Percentiles rank a stretch among this genome's conserved stretches.
These are phyloP conservation scores for Barnettozyma sucrosica DNA, from an alignment of 805 yeast genomes.

Conservation along the genomic window DNA sequence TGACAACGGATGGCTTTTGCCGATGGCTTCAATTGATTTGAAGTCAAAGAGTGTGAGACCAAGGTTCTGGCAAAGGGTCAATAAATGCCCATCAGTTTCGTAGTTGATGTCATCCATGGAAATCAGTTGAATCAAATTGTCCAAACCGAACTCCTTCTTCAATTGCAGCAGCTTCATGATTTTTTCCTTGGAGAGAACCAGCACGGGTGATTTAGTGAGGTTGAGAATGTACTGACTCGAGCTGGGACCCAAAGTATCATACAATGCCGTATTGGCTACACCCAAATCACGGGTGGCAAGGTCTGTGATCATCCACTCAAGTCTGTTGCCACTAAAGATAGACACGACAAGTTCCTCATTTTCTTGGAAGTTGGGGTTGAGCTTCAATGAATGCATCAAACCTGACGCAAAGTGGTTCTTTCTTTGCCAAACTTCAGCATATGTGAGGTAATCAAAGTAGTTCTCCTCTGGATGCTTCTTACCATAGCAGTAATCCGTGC, in stretches of 20 bases:
- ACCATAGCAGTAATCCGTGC: constrained; percentile 20
- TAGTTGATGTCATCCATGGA: constrained; percentile 39
- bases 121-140: constrained; percentile 36
- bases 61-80: constrained; percentile 16
- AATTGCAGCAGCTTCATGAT: constrained; percentile 36
- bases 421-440: constrained; percentile 33
- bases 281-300: constrained; percentile 37
- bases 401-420: constrained; percentile 49
- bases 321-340: constrained; percentile 46
- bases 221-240: constrained; percentile 57
- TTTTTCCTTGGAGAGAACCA: constrained; percentile 43
- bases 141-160: constrained; percentile 28
- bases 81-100: constrained; percentile 21
- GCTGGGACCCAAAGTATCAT: constrained; percentile 51
- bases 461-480: constrained; percentile 22
- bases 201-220: constrained; percentile 58
- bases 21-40: constrained; percentile 29
- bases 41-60: constrained; percentile 33
- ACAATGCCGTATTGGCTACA: constrained; percentile 43
- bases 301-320: constrained; percentile 64
- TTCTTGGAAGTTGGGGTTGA: constrained; percentile 6
- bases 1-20: constrained; percentile 30
- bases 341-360: constrained; percentile 40
- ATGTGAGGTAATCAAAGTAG: constrained; percentile 35
- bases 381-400: constrained; percentile 25